Conservation (phyloP, 306 rosid species). For the Lathyrus oleraceus region DNA sequence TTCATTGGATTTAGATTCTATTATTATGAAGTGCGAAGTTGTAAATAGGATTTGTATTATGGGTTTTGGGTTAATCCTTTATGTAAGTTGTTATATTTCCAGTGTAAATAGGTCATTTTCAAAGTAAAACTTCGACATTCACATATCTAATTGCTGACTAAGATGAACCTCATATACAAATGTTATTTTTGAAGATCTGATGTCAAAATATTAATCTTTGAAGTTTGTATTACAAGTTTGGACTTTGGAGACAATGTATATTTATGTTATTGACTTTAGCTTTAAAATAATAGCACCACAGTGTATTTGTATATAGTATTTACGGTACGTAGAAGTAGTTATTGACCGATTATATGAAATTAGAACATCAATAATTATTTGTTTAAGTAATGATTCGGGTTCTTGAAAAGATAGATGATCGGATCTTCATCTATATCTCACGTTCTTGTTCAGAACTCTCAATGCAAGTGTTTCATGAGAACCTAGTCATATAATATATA, state of each 20-base stretch:
- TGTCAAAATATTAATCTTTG: not conserved
- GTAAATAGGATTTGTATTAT: not conserved
- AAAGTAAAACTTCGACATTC: not conserved
- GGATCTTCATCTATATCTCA: too few relatives aligned
- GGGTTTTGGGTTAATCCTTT: not conserved
- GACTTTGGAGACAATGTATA: not conserved
- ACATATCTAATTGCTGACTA: not conserved
- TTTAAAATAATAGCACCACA: too few relatives aligned
- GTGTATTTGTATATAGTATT: not conserved
- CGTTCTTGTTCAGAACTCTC: too few relatives aligned
- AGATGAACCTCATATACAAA: too few relatives aligned
- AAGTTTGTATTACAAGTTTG: not conserved
- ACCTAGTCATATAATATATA: too few relatives aligned
- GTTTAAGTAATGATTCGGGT: too few relatives aligned
- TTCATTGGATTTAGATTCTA: constrained; percentile 15
- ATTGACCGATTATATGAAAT: too few relatives aligned
- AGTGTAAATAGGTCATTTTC: not conserved
- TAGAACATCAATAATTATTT: too few relatives aligned
- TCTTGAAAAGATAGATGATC: too few relatives aligned
- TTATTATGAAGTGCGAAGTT: not conserved
- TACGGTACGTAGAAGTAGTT: too few relatives aligned
- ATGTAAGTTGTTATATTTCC: not conserved
- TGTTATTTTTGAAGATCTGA: too few relatives aligned
- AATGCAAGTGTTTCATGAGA: too few relatives aligned
- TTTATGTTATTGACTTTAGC: not conserved